phyloP scores from a whole-genome alignment of 139 green algal species.

The Trebouxia sp. region DNA sequence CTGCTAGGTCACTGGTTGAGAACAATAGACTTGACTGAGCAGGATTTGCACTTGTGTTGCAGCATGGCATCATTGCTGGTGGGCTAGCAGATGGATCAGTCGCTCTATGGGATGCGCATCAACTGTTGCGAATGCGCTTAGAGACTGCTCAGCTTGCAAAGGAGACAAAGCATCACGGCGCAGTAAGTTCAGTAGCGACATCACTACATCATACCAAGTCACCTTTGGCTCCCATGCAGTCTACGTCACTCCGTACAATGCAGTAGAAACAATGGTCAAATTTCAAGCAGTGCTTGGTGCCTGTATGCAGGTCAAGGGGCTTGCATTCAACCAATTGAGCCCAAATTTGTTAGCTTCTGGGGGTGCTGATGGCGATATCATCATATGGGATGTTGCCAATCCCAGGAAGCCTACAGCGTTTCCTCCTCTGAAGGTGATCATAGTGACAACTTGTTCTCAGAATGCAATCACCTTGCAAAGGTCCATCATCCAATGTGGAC shows the following conservation, averaged over 20 bases:
- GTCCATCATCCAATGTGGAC: no score
- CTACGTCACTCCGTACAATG: no score
- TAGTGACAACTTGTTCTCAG: no score
- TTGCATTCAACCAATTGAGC: conserved; percentile 94
- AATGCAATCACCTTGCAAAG: neutral
- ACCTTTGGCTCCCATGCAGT: neutral
- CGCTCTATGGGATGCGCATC: conserved; percentile 87
- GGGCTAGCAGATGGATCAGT: conserved; percentile 91
- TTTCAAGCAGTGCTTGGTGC: no score
- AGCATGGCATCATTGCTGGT: conserved; percentile 91
- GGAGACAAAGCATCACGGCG: conserved; percentile 14
- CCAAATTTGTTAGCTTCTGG: conserved; percentile 93
- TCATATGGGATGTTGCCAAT: conserved; percentile 95
- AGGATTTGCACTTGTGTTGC: conserved; percentile 16
- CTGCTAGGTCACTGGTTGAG: no score
- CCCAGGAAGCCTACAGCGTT: conserved; percentile 71
- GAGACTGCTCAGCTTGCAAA: neutral
- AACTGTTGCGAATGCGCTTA: conserved; percentile 58
- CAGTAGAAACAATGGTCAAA: no score
- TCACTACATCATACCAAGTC: no score
- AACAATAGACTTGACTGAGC: neutral
- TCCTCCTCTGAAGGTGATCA: conserved; percentile 58
- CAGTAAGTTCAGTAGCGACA: neutral
- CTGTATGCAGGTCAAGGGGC: conserved; percentile 69
- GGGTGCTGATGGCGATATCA: conserved; percentile 87